Base-by-base conservation (phyloP, 179 eudicot genomes). In the Corrigiola litoralis region DNA sequence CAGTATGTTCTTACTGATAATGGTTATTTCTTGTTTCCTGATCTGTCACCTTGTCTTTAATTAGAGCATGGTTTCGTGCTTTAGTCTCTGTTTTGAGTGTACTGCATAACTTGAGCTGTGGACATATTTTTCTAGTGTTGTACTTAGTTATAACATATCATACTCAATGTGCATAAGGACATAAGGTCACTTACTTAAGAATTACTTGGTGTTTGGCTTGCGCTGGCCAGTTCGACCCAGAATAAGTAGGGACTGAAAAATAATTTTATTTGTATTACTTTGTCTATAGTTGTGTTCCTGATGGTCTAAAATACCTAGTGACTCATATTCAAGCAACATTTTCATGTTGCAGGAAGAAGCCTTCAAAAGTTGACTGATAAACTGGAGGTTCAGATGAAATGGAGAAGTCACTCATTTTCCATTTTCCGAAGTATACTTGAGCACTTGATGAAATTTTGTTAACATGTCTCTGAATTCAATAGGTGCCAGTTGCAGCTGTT, bases 401-500 rank as follows among this genome's bases (percentile, higher is more conserved):
- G 44, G 33, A 53, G 45, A 31, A 46, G 1, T 36, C 17, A 6
- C n/a, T 50, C 38, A 29, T 60, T 41, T 56, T 40, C 29, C 54
- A 24, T 63, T 62, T 52, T 58, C 45, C 10, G 38, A 49, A 44
- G 21, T 36, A 49, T 52, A 14, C 37, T 41, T 44, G 58, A 42
- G 58, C 25, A 23, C 51, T 50, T 70, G 68, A 58, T 69, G 48
- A 37, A 44, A 53, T 54, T 36, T 50, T 51, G 37, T 67, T 67
- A 55, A 32, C 63, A 42, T 80, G 71, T n/a, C n/a, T n/a, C 63
- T 78, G 56, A 73, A 68, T 65, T 48, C 53, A 45, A 80, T 76
- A 92, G 98, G 95, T 69, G 57, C 84, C 95, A 13, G 89, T 92
- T 74, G 97, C 95, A 65, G 98, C 97, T 45, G 83, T 92, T 45